phyloP scores from a whole-genome alignment of 768 basidiomycete genomes.

The Boletus rex-veris region DNA sequence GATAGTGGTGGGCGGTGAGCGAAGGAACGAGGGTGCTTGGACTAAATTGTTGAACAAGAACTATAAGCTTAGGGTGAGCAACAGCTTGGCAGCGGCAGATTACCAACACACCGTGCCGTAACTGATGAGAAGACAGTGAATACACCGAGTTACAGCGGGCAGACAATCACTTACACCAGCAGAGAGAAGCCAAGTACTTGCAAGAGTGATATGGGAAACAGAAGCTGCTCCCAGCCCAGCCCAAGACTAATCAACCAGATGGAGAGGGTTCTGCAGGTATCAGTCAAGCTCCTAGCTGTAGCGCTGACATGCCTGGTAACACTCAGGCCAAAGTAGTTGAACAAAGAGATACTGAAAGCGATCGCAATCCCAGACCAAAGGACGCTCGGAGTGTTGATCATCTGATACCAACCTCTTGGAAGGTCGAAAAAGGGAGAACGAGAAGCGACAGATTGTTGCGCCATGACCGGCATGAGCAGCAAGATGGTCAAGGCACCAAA shows the following conservation, averaged over 20 bases:
- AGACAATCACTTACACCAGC: slow-evolving; percentile 67
- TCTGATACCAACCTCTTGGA: slow-evolving; percentile 84
- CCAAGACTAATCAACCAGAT: slow-evolving; percentile 93
- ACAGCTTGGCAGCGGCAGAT: slow-evolving; percentile 3
- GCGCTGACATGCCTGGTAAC: slow-evolving; percentile 93
- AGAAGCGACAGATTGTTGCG: slow-evolving; percentile 62
- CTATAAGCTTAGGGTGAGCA: slow-evolving; percentile 32
- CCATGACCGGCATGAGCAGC: slow-evolving; percentile 74
- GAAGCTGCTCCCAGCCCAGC: slow-evolving; percentile 85
- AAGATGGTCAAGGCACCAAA: slow-evolving; percentile 84
- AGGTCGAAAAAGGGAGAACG: slow-evolving; percentile 81
- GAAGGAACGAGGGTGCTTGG: slow-evolving; percentile 55
- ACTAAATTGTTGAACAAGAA: slow-evolving; percentile 92
- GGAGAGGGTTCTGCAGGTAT: slow-evolving; percentile 92
- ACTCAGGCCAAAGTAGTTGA: slow-evolving; percentile 89
- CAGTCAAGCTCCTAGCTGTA: slow-evolving; percentile 86
- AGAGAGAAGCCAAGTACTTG: slow-evolving; percentile 84
- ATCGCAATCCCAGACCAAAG: slow-evolving; percentile 67
- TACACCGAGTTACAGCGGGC: background rate
- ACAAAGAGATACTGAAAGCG: slow-evolving; percentile 71
- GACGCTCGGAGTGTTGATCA: slow-evolving; percentile 73
- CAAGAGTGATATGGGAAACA: slow-evolving; percentile 77
- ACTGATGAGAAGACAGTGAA: slow-evolving; percentile 36
- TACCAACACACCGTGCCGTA: slow-evolving; percentile 72
- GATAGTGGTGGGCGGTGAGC: slow-evolving; percentile 36